Base-by-base conservation (phyloP, 345 rosid genomes). In the Draba incana region DNA sequence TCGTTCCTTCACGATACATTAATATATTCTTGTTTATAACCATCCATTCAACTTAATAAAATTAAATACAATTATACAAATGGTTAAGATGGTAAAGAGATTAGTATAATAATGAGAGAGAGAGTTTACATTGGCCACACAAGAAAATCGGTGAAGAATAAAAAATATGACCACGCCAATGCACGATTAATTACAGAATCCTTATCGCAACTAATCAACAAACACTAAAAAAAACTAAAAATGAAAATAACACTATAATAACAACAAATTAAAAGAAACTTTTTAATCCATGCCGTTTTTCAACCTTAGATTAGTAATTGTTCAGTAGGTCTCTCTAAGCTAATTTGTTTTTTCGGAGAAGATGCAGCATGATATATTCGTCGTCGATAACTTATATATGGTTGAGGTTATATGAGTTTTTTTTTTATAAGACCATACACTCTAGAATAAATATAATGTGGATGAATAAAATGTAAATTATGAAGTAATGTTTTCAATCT, bases 1-100 rank as follows among this genome's bases (percentile, higher is more conserved):
- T 60, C 49, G 25, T 60, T 74, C 68, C 53, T 57, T 74, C 77
- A 74, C 77, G 77, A 74, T 56, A 52, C 51, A 74, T 66, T 74
- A 59, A 6, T 27, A n/a, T 66, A 73, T 41, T 65, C 8, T 31
- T n/a, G 24, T 33, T 24, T 14, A 25, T 64, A 48, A 66, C 30
- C 28, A 66, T 58, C 15, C 38, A 56, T 48, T 56, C 44, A 64
- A 57, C 49, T 57, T 16, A 24, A 35, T 35, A 12, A 10, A 56
- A 57, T 30, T 33, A 30, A 10, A 57, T 55, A 57, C 5, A 46
- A 27, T 28, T 48, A 49, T 49, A 39, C n/a, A n/a, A n/a, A n/a
- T n/a, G n/a, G n/a, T n/a, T 48, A 64, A 28, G 59, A 57, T 64
- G 38, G 46, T 49, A 9, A 35, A 64, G 57, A 57, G 46, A 65